Evolutionary conservation across 371 early-diverging fungal species (phyloP).

Genomic region (Haplosporangium sp.): DNA sequence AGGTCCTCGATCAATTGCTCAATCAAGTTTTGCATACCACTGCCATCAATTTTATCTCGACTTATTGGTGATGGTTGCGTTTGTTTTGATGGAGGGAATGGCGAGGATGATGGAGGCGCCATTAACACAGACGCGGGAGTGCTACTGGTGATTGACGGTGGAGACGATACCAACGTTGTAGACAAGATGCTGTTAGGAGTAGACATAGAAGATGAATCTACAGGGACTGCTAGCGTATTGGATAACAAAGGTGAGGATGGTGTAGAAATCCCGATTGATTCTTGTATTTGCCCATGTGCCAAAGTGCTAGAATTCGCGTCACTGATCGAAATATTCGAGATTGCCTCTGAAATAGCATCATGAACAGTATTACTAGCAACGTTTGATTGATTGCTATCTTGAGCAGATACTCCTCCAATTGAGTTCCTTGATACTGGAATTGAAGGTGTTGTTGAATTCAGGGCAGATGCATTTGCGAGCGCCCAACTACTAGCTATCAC

Average conservation of each 20-base stretch:
- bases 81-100: conserved; percentile 22
- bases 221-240: conserved; percentile 1
- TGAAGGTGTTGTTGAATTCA: background rate
- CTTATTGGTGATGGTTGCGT: background rate
- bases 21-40: conserved; percentile 78
- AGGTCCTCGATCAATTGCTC: conserved; percentile 89
- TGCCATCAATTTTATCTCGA: conserved; percentile 21
- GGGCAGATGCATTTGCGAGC: background rate
- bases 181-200: conserved; percentile 18
- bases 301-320: background rate
- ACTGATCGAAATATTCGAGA: background rate
- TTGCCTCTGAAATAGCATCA: conserved; percentile 15
- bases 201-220: background rate
- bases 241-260: background rate
- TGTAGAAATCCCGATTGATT: background rate
- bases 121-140: conserved; percentile 17
- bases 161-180: conserved; percentile 28
- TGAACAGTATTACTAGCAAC: background rate
- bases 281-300: background rate
- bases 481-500: conserved; percentile 31
- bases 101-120: conserved; percentile 42
- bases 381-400: background rate
- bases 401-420: background rate
- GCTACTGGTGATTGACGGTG: conserved; percentile 19
- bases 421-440: background rate